phyloP scores from a whole-genome alignment of 2,329 filamentous ascomycete species.

The Diaporthe nobilis region DNA sequence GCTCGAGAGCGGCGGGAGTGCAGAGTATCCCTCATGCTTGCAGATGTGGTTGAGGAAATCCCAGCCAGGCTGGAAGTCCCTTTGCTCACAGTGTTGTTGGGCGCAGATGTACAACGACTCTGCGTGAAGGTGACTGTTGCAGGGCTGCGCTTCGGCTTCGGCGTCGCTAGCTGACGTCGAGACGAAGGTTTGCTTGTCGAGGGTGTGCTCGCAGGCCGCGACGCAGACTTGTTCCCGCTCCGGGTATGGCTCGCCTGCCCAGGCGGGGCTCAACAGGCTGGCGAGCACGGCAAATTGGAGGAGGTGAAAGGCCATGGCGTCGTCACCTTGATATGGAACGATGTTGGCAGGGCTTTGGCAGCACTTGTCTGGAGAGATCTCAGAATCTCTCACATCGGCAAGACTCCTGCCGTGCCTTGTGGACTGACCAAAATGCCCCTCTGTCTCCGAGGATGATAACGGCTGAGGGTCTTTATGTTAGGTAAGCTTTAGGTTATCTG shows the following conservation, averaged over 20 bases:
- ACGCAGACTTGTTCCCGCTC: slow-evolving; percentile 19
- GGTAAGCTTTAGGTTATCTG: slow-evolving; percentile 27
- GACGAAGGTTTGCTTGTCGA: slow-evolving; percentile 9
- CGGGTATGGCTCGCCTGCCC: slow-evolving; percentile 25
- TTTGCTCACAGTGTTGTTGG: neutral
- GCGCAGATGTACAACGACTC: slow-evolving; percentile 21
- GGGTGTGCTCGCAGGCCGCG: slow-evolving; percentile 19
- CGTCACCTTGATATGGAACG: neutral
- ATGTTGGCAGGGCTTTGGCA: neutral
- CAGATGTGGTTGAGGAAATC: neutral
- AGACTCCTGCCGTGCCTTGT: neutral
- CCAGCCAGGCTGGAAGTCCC: slow-evolving; percentile 14
- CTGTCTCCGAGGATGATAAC: neutral
- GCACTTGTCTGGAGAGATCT: neutral
- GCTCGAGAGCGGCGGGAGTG: neutral
- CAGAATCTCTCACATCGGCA: neutral
- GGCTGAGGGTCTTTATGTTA: neutral
- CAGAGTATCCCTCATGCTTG: neutral
- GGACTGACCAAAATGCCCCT: neutral
- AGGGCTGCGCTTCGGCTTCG: neutral
- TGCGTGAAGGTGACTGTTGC: neutral
- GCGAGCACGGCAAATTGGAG: neutral
- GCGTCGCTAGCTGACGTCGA: neutral
- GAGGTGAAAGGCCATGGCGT: neutral
- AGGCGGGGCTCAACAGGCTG: neutral